Evolutionary conservation across 2,329 filamentous ascomycete genomes (phyloP).

Genomic region (Penicillium verrucosum): DNA sequence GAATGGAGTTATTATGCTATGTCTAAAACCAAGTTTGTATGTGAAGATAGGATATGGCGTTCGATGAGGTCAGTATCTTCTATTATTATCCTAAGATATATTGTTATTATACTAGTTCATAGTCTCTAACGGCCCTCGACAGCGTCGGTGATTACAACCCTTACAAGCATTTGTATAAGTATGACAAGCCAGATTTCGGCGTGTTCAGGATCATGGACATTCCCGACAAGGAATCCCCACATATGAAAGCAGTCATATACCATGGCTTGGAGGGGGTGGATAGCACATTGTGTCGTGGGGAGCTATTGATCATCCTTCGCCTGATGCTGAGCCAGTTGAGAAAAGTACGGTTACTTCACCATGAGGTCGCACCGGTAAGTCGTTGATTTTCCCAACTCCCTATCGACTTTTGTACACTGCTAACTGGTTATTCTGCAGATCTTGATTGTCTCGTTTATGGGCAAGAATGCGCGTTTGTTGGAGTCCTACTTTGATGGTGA

Average conservation of each 20-base stretch:
- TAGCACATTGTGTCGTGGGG: background rate
- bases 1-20: background rate
- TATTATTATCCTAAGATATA: background rate
- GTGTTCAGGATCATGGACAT: background rate
- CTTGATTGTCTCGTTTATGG: background rate
- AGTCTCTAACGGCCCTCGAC: background rate
- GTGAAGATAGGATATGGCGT: background rate
- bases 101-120: background rate
- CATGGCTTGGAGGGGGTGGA: background rate
- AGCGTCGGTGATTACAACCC: background rate
- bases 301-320: background rate
- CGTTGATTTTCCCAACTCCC: background rate
- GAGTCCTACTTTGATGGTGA: background rate
- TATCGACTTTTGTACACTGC: background rate
- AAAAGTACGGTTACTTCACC: background rate
- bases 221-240: background rate
- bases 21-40: rapidly evolving
- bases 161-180: background rate
- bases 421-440: background rate
- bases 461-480: background rate
- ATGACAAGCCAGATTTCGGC: background rate
- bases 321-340: background rate
- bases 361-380: background rate
- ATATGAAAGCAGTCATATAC: background rate
- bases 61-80: background rate